These are phyloP conservation scores for Fusarium camptoceras DNA, from an alignment of 2,329 filamentous ascomycete genomes.

Conservation along the genomic window DNA sequence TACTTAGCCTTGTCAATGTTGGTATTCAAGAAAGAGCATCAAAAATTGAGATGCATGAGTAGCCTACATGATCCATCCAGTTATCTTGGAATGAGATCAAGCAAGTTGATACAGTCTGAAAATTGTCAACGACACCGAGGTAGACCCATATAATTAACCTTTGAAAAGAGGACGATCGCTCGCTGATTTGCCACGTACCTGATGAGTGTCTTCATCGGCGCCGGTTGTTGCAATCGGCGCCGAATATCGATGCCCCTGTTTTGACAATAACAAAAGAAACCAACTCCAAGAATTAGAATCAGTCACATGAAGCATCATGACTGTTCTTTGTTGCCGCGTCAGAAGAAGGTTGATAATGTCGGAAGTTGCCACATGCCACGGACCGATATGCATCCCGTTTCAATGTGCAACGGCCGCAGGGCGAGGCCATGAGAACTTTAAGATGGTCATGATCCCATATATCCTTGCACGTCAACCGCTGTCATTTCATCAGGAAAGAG, in stretches of 20 bases:
- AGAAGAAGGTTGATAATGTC: not conserved
- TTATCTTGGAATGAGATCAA: not conserved
- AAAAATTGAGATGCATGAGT: not conserved
- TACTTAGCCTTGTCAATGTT: constrained; percentile 10
- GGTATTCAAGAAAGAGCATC: not conserved
- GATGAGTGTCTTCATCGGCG: constrained; percentile 28
- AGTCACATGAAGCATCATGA: constrained; percentile 5
- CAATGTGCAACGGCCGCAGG: constrained; percentile 23
- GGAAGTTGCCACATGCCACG: not conserved
- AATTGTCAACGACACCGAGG: constrained; percentile 10
- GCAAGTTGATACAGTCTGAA: not conserved
- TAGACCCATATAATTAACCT: constrained; percentile 26
- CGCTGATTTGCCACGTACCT: constrained; percentile 19
- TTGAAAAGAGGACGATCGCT: constrained; percentile 19
- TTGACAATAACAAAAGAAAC: not conserved
- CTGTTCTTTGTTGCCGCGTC: not conserved
- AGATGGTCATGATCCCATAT: constrained; percentile 9
- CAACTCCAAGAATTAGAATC: constrained; percentile 10
- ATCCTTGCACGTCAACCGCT: constrained; percentile 19
- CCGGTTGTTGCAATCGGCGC: constrained; percentile 26
- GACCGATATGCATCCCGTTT: not conserved
- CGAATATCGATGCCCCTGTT: constrained; percentile 20
- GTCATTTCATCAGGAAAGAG: not conserved
- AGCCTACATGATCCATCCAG: not conserved
- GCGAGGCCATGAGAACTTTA: constrained; percentile 23